Percentiles rank a stretch among this genome's conserved stretches.
These are phyloP conservation scores for Globisporangium uncinulatum DNA, from an alignment of 352 stramenopile genomes.

Conservation along the genomic window DNA sequence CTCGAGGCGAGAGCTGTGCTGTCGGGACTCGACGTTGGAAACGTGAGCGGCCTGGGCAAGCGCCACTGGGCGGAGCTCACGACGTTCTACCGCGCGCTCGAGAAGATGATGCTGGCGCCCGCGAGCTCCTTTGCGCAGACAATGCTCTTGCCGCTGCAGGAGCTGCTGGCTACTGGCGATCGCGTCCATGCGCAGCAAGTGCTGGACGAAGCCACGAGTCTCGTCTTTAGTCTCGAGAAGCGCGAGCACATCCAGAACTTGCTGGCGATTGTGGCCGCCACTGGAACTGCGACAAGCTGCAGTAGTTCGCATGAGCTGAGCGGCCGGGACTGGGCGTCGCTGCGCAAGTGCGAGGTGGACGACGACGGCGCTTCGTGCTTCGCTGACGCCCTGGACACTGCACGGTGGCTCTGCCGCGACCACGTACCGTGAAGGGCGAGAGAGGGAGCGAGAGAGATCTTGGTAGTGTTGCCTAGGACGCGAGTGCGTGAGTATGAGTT, in stretches of 20 bases:
- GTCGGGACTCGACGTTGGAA: conserved; percentile 22
- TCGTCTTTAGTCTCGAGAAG: conserved; percentile 61
- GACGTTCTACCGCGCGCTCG: conserved; percentile 52
- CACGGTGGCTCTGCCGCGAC: conserved; percentile 42
- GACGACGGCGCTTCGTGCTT: conserved; percentile 5
- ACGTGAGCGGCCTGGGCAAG: conserved; percentile 34
- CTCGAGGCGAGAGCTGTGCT: conserved; percentile 45
- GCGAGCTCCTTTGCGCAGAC: conserved; percentile 47
- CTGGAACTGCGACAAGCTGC: neutral
- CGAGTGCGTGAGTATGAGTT: too few relatives aligned
- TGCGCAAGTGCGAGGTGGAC: conserved; percentile 33
- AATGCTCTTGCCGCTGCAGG: conserved; percentile 45
- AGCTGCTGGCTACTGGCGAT: conserved; percentile 35
- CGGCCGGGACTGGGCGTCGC: conserved; percentile 23
- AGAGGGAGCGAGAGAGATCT: neutral
- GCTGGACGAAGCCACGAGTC: conserved; percentile 40
- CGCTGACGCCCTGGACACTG: conserved; percentile 8
- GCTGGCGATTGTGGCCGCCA: conserved; percentile 36
- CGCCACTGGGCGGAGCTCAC: conserved; percentile 47
- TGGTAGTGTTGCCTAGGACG: neutral
- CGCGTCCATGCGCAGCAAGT: conserved; percentile 29
- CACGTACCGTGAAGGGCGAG: conserved; percentile 11
- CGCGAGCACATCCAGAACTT: conserved; percentile 53
- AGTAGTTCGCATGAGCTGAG: neutral
- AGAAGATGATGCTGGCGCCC: conserved; percentile 43